A percentile compares a stretch with the other conserved stretches of the same genome.
Conservation (phyloP, 139 green algal species). For the Monoraphidium neglectum region DNA sequence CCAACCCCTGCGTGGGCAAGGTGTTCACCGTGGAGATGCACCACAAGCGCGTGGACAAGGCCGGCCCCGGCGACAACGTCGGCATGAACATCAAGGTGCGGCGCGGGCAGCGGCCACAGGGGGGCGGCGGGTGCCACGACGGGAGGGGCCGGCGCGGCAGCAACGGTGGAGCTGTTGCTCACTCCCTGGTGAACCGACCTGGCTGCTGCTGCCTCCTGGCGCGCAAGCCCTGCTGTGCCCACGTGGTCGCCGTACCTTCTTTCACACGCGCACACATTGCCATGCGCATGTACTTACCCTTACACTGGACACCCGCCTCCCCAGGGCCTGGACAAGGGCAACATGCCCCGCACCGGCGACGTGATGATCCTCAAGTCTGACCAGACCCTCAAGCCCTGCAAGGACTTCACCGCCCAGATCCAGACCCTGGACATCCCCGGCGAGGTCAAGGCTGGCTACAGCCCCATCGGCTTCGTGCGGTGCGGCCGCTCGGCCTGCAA, state of each 20-base stretch:
- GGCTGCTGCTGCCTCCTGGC: too few relatives aligned
- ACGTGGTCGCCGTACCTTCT: too few relatives aligned
- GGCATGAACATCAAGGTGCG: conserved; percentile 99
- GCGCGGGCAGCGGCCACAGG: background rate
- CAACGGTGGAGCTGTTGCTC: too few relatives aligned
- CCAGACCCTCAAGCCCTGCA: conserved; percentile 74
- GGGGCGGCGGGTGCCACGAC: too few relatives aligned
- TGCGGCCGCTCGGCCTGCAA: conserved; percentile 88
- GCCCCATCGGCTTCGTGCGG: conserved; percentile 90
- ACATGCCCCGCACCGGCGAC: conserved; percentile 90
- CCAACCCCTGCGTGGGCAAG: conserved; percentile 91
- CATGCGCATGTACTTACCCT: too few relatives aligned
- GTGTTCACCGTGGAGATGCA: conserved; percentile 99
- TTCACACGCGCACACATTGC: too few relatives aligned
- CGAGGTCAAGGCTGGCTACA: conserved; percentile 92
- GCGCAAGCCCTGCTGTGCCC: too few relatives aligned
- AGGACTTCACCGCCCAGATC: conserved; percentile 90
- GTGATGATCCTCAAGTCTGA: conserved; percentile 95
- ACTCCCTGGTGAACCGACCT: too few relatives aligned
- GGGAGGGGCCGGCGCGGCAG: too few relatives aligned
- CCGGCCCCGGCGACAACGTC: conserved; percentile 97
- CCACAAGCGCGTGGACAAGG: conserved; percentile 96
- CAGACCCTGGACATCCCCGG: conserved; percentile 93
- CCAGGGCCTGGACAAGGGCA: conserved; percentile 87
- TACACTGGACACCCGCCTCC: background rate